Base-by-base conservation (phyloP, 1,284 basidiomycete species). In the Heterobasidion parviporum region DNA sequence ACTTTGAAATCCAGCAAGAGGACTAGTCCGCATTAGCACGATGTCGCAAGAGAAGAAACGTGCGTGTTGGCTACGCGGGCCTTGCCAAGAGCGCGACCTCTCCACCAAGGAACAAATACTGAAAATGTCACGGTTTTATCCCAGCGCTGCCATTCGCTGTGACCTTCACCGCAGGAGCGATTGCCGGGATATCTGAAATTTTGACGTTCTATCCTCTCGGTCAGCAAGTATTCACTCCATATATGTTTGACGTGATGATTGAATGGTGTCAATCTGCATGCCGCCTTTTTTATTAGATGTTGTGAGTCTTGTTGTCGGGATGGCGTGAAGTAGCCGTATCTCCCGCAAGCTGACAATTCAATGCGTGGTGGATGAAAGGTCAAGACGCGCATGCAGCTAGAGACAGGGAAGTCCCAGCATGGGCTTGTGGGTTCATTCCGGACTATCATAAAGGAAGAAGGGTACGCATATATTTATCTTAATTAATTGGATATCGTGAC, bases 351-450 rank as follows among this genome's bases (percentile, higher is more conserved):
- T 41, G 38, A 41, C n/a, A 10, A n/a, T 41, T 41, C 38, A n/a
- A 41, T n/a, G 38, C 54, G 56, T 50, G 46, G 52, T 50, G n/a
- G 26, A 53, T 49, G 57, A 60, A 66, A 89, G 85, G 90, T 98
- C 71, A 99, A 99, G 78, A 99, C 96, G 10, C 90, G 96, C 36
- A 95, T 98, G 86, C 97, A 99, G 71, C 79, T 99, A 32, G 90
- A 93, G 70, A 89, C 86, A 6, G 89, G 89, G 15, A 92, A 91
- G 71, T 75, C 80, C 43, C 74, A 80, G 53, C 74, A 82, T 56
- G 87, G 94, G n/a, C 83, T 98, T 67, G 73, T 98, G 12, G 89
- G 91, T 52, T 88, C 81, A 48, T 85, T 96, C 67, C 74, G 74
- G 57, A 77, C 81, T 9, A 96, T 96, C 64, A 75, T 95, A 41